Percentiles rank a stretch among this genome's conserved stretches.
These are phyloP conservation scores for Phytophthora colocasiae DNA, from an alignment of 352 stramenopile genomes.

Conservation along the genomic window DNA sequence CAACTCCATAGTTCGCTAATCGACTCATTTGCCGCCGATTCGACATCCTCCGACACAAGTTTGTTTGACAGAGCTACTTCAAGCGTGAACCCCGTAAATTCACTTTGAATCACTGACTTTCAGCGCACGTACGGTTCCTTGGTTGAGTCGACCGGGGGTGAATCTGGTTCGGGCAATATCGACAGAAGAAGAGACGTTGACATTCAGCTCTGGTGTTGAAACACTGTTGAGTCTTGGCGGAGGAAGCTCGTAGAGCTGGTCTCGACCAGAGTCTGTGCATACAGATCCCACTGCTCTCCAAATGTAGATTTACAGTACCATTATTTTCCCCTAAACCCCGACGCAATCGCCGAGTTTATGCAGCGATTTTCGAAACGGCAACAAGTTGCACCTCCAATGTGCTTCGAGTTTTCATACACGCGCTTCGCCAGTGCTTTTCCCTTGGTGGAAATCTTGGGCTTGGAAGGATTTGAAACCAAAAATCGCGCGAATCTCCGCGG, in stretches of 20 bases:
- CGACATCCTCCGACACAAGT: neutral
- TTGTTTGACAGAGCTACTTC: slow-evolving; percentile 1
- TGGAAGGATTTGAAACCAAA: slow-evolving; percentile 16
- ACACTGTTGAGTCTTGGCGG: slow-evolving; percentile 23
- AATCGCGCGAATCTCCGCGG: slow-evolving; percentile 11
- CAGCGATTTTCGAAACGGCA: slow-evolving; percentile 26
- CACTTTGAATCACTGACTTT: slow-evolving; percentile 8
- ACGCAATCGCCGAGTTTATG: slow-evolving; percentile 26
- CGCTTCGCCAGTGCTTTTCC: slow-evolving; percentile 3
- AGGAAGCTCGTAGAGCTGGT: slow-evolving; percentile 15
- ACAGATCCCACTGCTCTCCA: slow-evolving; percentile 5
- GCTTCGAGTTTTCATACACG: slow-evolving; percentile 24
- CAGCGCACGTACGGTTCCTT: slow-evolving; percentile 10
- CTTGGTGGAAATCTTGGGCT: slow-evolving; percentile 24
- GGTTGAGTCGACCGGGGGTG: slow-evolving; percentile 12
- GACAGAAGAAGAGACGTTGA: slow-evolving; percentile 18
- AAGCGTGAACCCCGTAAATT: neutral
- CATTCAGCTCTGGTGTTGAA: slow-evolving; percentile 4
- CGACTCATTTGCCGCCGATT: neutral
- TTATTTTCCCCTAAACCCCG: too few relatives aligned
- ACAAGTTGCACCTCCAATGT: slow-evolving; percentile 17
- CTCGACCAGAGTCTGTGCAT: slow-evolving; percentile 14
- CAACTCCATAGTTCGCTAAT: slow-evolving; percentile 6
- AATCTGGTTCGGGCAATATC: slow-evolving; percentile 20
- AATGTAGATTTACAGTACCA: slow-evolving; percentile 1